phyloP scores from a whole-genome alignment of 2,329 filamentous ascomycete species.

The Talaromyces sp. region DNA sequence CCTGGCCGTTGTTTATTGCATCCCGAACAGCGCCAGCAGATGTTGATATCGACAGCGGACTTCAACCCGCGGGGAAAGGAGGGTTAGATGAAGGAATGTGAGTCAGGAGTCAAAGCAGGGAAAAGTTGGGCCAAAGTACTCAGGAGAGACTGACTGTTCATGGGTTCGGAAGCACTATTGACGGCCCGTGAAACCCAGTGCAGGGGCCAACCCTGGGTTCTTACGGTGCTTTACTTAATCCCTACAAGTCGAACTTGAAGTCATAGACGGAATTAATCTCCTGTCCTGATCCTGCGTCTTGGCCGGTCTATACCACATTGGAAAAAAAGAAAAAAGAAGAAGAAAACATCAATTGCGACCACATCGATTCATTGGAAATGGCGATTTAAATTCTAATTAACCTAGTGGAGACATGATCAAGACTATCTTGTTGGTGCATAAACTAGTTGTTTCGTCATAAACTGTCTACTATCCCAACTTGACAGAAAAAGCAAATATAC shows the following conservation, averaged over 20 bases:
- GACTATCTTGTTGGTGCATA: no score
- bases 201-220: conserved; percentile 7
- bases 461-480: neutral
- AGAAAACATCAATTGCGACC: no score
- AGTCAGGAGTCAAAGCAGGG: neutral
- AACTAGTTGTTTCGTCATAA: no score
- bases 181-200: conserved; percentile 5
- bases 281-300: no score
- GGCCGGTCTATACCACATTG: no score
- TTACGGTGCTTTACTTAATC: no score
- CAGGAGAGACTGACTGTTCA: conserved; percentile 1
- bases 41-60: neutral
- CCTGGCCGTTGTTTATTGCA: conserved; percentile 8
- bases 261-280: no score
- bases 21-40: conserved; percentile 16
- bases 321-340: no score
- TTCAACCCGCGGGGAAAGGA: neutral
- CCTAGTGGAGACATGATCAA: no score
- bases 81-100: neutral
- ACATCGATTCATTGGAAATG: no score
- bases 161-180: neutral
- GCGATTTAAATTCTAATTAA: no score
- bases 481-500: neutral
- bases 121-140: neutral
- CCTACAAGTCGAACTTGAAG: no score